A percentile compares a stretch with the other conserved stretches of the same genome.
phyloP scores from a whole-genome alignment of 106 monocot species.

The Platanthera zijinensis region DNA sequence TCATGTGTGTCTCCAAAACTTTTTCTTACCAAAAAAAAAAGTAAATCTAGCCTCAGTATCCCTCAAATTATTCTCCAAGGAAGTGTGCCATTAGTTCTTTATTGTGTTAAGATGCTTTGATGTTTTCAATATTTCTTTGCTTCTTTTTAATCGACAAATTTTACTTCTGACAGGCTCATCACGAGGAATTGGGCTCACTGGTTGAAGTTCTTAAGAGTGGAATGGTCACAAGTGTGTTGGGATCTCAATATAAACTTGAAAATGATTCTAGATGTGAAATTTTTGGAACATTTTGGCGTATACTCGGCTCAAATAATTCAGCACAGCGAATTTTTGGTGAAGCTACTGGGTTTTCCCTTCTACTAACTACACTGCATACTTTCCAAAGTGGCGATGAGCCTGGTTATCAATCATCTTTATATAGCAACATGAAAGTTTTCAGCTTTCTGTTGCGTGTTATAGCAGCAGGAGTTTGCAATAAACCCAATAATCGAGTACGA shows the following conservation, averaged over 20 bases:
- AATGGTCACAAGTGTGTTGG: constrained; percentile 66
- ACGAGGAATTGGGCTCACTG: constrained; percentile 75
- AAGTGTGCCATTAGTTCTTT: neutral
- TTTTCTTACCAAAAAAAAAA: constrained; percentile 1
- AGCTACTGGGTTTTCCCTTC: constrained; percentile 93
- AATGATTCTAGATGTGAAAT: constrained; percentile 87
- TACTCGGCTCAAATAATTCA: constrained; percentile 68
- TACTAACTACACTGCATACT: constrained; percentile 82
- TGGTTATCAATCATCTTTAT: constrained; percentile 29
- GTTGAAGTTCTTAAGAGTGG: constrained; percentile 95
- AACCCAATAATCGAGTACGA: constrained; percentile 67
- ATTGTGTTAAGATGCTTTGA: neutral
- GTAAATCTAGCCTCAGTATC: neutral
- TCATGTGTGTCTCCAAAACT: neutral
- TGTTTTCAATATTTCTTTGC: neutral
- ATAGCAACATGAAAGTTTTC: constrained; percentile 54
- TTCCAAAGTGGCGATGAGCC: constrained; percentile 50
- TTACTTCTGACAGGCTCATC: constrained; percentile 56
- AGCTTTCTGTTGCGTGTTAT: constrained; percentile 77
- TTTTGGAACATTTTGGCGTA: constrained; percentile 86
- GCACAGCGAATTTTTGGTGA: constrained; percentile 93
- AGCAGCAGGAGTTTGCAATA: constrained; percentile 80
- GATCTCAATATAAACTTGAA: constrained; percentile 79
- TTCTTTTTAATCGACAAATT: constrained; percentile 7
- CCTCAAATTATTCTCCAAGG: neutral